phyloP scores from a whole-genome alignment of 495 filamentous ascomycete genomes.

The Geopyxis carbonaria region DNA sequence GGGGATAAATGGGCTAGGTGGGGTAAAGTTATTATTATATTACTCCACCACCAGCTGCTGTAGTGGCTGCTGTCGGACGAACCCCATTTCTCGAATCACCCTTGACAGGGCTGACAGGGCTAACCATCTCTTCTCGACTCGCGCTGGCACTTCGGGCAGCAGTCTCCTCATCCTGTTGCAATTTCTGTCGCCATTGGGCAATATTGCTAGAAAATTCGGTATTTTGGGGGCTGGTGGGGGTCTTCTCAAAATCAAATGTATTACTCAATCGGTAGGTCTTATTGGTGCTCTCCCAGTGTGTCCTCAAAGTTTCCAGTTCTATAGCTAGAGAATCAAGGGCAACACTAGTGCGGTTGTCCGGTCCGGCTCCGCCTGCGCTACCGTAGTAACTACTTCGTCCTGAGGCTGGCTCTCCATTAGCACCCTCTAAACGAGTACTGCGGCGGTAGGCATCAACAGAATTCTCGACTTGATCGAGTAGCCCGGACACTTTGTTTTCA shows the following conservation, averaged over 20 bases:
- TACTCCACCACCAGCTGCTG: conserved; percentile 1
- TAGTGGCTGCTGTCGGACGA: not conserved
- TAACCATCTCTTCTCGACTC: conserved; percentile 7
- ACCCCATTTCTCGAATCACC: not conserved
- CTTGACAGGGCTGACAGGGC: conserved; percentile 11
- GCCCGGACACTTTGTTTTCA: conserved; percentile 77
- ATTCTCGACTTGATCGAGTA: conserved; percentile 82
- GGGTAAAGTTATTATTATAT: conserved; percentile 1
- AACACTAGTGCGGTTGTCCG: conserved; percentile 55
- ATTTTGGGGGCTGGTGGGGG: conserved; percentile 15
- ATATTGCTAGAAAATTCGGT: conserved; percentile 21
- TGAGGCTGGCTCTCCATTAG: conserved; percentile 27
- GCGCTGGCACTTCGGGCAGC: conserved; percentile 21
- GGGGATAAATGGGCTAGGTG: not conserved
- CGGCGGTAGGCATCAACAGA: conserved; percentile 91
- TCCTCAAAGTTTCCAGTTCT: conserved; percentile 75
- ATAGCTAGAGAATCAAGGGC: conserved; percentile 81
- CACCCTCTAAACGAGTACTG: conserved; percentile 16
- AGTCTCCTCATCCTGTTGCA: conserved; percentile 21
- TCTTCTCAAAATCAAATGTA: conserved; percentile 67
- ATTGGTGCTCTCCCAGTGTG: conserved; percentile 89
- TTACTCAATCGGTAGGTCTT: conserved; percentile 81
- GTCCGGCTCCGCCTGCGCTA: conserved; percentile 12
- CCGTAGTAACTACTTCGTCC: conserved; percentile 36
- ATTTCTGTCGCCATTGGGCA: conserved; percentile 23